Evolutionary conservation across 2,329 filamentous ascomycete species (phyloP).

Genomic region (Ampelomyces quisqualis): DNA sequence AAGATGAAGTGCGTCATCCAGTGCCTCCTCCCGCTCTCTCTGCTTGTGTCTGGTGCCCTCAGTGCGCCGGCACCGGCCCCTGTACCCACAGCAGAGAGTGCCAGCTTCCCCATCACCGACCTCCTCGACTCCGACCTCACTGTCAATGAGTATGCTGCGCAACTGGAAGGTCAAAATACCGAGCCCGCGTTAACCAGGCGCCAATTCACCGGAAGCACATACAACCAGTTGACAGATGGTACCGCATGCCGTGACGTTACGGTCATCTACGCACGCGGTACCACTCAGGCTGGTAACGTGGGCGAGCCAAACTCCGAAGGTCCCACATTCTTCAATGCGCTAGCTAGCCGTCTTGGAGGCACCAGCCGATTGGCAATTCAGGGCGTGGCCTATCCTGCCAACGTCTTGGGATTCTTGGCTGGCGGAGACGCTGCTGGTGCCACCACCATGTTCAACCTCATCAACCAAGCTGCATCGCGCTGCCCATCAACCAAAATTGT

Average conservation of each 20-base stretch:
- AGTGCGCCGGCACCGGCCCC: background rate
- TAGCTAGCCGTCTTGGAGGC: constrained; percentile 46
- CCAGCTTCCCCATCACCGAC: constrained; percentile 32
- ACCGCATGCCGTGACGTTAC: constrained; percentile 48
- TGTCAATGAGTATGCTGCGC: constrained; percentile 24
- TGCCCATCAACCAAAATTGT: constrained; percentile 37
- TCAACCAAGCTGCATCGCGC: constrained; percentile 22
- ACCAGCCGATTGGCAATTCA: constrained; percentile 51
- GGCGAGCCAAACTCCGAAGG: constrained; percentile 48
- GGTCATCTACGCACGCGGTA: constrained; percentile 59
- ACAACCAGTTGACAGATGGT: constrained; percentile 5
- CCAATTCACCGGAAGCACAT: constrained; percentile 7
- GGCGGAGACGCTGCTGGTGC: constrained; percentile 50
- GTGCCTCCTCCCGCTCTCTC: background rate
- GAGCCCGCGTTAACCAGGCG: constrained; percentile 14
- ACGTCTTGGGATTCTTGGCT: constrained; percentile 45
- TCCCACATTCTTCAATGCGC: constrained; percentile 52
- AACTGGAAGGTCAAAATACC: constrained; percentile 18
- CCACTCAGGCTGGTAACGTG: constrained; percentile 54
- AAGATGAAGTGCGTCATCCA: background rate
- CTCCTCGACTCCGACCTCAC: constrained; percentile 26
- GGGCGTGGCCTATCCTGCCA: constrained; percentile 56
- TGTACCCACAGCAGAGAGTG: constrained; percentile 4
- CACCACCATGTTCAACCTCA: constrained; percentile 44
- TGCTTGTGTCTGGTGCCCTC: background rate